These are phyloP conservation scores for Knoxia roxburghii DNA, from an alignment of 257 asterid species.

Conservation along the genomic window DNA sequence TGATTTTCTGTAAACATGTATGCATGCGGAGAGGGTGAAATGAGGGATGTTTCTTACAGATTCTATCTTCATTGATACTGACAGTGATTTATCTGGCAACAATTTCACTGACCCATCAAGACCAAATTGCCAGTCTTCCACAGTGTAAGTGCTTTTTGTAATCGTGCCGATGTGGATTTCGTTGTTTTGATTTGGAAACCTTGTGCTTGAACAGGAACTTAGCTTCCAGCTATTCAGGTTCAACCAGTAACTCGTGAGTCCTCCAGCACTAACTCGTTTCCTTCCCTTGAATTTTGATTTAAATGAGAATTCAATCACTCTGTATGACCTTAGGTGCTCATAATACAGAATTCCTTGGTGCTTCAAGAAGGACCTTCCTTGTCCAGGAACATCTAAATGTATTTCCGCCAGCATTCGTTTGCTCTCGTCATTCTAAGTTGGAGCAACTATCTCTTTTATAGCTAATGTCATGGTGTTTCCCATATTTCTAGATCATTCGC, in stretches of 20 bases:
- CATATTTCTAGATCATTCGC: slow-evolving; percentile 44
- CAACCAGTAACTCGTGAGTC: slow-evolving; percentile 56
- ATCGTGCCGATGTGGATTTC: slow-evolving; percentile 2
- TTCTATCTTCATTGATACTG: slow-evolving; percentile 20
- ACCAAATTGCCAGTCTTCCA: slow-evolving; percentile 36
- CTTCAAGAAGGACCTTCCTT: slow-evolving; percentile 60
- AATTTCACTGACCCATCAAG: slow-evolving; percentile 43
- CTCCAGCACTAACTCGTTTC: slow-evolving; percentile 1
- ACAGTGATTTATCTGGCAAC: slow-evolving; percentile 91
- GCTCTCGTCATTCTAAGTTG: neutral
- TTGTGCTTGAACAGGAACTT: slow-evolving; percentile 55
- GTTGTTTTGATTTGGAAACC: slow-evolving; percentile 14
- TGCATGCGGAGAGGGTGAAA: neutral
- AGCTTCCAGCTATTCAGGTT: slow-evolving; percentile 60
- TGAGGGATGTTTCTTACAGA: neutral
- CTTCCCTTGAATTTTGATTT: neutral
- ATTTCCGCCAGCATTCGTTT: slow-evolving; percentile 17
- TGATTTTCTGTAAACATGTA: neutral
- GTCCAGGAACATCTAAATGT: slow-evolving; percentile 45
- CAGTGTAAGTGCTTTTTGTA: slow-evolving; percentile 44
- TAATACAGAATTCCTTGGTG: slow-evolving; percentile 56
- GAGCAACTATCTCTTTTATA: neutral
- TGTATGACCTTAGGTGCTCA: slow-evolving; percentile 8
- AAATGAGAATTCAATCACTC: neutral
- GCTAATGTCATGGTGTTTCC: neutral